Evolutionary conservation across 805 yeast species (phyloP).

Genomic region (Metschnikowia reukaufii): DNA sequence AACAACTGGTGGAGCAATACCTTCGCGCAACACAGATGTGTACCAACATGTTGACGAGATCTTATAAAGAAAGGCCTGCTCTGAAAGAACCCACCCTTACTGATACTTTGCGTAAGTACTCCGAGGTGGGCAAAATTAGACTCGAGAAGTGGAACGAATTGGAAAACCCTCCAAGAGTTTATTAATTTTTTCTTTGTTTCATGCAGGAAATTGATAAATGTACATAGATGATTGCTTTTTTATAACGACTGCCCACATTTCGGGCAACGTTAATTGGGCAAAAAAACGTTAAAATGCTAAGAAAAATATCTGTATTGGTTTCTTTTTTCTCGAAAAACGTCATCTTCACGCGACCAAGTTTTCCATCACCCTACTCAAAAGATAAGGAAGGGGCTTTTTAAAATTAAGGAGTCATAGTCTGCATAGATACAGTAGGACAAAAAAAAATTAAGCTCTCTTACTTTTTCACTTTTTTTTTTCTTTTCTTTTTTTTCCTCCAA

Average conservation of each 20-base stretch:
- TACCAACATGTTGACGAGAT: conserved; percentile 15
- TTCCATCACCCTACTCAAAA: background rate
- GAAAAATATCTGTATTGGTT: background rate
- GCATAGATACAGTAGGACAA: background rate
- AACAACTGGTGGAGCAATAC: conserved; percentile 13
- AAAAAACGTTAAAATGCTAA: too few relatives aligned
- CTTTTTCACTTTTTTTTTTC: too few relatives aligned
- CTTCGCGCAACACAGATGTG: conserved; percentile 13
- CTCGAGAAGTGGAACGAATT: conserved; percentile 26
- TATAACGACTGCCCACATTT: background rate
- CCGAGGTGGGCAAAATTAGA: conserved; percentile 30
- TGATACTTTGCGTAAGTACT: conserved; percentile 23
- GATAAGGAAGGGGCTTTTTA: background rate
- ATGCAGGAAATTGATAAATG: background rate
- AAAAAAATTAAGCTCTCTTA: too few relatives aligned
- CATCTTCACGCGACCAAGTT: background rate
- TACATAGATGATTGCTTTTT: background rate
- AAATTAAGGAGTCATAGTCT: background rate
- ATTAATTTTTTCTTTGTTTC: conserved; percentile 10
- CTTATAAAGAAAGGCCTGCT: conserved; percentile 12
- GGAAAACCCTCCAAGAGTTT: conserved; percentile 23
- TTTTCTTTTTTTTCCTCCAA: background rate
- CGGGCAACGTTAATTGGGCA: background rate
- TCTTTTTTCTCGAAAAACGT: too few relatives aligned
- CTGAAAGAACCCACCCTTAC: conserved; percentile 9